These are phyloP conservation scores for Suillus spraguei DNA, from an alignment of 768 basidiomycete species.

Conservation along the genomic window DNA sequence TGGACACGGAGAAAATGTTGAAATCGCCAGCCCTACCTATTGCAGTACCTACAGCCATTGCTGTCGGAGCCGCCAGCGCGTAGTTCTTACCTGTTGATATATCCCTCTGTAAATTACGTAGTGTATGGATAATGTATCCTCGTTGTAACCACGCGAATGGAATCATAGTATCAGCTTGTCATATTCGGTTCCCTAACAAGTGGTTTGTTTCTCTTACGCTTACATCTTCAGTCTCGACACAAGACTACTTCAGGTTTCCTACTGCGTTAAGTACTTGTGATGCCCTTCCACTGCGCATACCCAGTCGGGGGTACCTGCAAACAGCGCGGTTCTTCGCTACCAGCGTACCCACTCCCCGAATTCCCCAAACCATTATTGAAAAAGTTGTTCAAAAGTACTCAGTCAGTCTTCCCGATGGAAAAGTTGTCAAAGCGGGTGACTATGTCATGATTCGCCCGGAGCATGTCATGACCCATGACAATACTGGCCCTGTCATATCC, in stretches of 20 bases:
- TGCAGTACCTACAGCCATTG: conserved; percentile 19
- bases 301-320: conserved; percentile 1
- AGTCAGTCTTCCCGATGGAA: conserved; percentile 81
- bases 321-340: conserved; percentile 36
- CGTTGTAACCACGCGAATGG: not conserved
- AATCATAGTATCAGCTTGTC: not conserved
- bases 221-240: not conserved
- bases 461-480: conserved; percentile 98
- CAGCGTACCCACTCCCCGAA: conserved; percentile 28
- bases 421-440: conserved; percentile 89
- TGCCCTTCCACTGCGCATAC: conserved; percentile 5
- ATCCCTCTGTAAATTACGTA: not conserved
- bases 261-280: not conserved
- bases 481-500: conserved; percentile 96
- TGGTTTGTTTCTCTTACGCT: not conserved
- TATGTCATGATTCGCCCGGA: conserved; percentile 99
- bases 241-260: not conserved
- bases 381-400: conserved; percentile 98
- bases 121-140: conserved; percentile 3
- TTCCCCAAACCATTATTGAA: conserved; percentile 90
- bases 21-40: conserved; percentile 14
- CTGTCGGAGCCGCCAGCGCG: conserved; percentile 16
- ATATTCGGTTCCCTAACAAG: conserved; percentile 3
- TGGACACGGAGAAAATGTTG: conserved; percentile 6
- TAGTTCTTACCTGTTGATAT: not conserved